Evolutionary conservation across 2,329 filamentous ascomycete genomes (phyloP).

Genomic region (Cercospora sp.): DNA sequence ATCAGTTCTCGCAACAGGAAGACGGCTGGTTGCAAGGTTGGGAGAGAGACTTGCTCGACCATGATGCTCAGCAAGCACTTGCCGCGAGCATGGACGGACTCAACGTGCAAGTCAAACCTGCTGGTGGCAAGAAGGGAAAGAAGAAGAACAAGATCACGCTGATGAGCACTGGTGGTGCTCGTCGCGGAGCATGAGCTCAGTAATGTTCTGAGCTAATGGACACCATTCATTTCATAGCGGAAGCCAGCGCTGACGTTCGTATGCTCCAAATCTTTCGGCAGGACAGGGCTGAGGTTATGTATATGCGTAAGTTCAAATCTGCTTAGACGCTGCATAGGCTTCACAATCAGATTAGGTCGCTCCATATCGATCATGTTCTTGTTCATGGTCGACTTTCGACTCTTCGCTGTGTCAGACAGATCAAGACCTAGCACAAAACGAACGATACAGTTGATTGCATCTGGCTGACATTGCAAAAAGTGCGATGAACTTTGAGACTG

Average conservation of each 20-base stretch:
- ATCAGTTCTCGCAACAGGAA: slow-evolving; percentile 49
- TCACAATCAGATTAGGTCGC: not conserved
- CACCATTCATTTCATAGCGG: not conserved
- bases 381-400: not conserved
- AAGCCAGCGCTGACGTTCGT: not conserved
- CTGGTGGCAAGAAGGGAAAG: slow-evolving; percentile 58
- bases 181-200: slow-evolving; percentile 13
- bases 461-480: no score
- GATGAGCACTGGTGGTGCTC: slow-evolving; percentile 60
- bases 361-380: not conserved
- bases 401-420: no score
- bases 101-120: slow-evolving; percentile 42
- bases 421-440: no score
- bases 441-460: no score
- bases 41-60: slow-evolving; percentile 72
- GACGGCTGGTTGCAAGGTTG: slow-evolving; percentile 87
- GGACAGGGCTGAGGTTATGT: not conserved
- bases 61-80: slow-evolving; percentile 54
- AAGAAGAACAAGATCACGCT: slow-evolving; percentile 68
- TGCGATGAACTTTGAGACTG: no score
- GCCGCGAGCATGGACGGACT: slow-evolving; percentile 23
- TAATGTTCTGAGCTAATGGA: not conserved
- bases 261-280: not conserved
- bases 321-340: not conserved
- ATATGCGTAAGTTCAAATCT: not conserved